These are phyloP conservation scores for Rhododendron vialii DNA, from an alignment of 148 eudicot species.

Conservation along the genomic window DNA sequence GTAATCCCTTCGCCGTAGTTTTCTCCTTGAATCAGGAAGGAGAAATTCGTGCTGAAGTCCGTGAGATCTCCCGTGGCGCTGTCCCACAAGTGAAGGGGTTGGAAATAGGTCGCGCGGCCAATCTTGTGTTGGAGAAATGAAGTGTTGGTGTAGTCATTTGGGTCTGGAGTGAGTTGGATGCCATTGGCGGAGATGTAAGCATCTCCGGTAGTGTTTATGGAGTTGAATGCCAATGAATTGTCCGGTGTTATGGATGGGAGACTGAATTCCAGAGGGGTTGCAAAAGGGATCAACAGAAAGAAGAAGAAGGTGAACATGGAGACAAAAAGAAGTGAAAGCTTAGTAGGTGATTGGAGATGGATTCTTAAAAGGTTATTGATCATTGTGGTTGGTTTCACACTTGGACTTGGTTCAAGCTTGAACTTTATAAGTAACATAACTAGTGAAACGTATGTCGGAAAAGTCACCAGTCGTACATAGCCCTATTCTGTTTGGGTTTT, in stretches of 20 bases:
- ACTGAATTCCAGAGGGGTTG: conserved; percentile 3
- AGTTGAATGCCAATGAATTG: not conserved
- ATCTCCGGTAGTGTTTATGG: not conserved
- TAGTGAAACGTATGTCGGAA: too few species aligned
- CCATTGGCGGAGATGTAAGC: conserved; percentile 9
- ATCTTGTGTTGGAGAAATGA: not conserved
- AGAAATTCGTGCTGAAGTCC: conserved; percentile 11
- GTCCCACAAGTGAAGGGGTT: conserved; percentile 14
- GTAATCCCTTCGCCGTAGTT: not conserved
- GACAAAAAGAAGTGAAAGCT: not conserved
- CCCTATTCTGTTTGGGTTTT: too few species aligned
- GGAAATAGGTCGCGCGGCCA: conserved; percentile 5
- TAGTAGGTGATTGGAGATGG: not conserved
- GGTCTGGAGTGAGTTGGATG: conserved; percentile 11
- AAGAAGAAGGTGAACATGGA: not conserved
- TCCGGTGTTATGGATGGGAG: not conserved
- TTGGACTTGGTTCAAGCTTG: not conserved
- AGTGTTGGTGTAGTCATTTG: not conserved
- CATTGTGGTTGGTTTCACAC: not conserved
- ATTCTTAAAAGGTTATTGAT: not conserved
- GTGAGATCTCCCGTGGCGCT: not conserved
- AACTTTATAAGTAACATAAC: not conserved
- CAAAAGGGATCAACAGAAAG: not conserved
- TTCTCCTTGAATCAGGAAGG: not conserved
- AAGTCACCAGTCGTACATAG: too few species aligned